Base-by-base conservation (phyloP, 176 grass and related monocot genomes). In the Neostapfia colusana region DNA sequence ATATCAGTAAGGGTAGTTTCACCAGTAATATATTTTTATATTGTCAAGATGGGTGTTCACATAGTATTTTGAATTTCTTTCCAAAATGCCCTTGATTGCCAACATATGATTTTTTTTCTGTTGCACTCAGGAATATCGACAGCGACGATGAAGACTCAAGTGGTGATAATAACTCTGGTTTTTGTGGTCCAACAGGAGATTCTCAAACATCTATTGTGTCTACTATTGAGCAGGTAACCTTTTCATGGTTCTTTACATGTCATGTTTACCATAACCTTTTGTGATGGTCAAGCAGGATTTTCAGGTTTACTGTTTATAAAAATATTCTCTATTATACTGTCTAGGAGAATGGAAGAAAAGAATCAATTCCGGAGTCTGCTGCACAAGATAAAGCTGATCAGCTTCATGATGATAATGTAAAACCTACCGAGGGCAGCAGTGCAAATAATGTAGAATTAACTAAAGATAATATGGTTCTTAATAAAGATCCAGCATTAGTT, bases 401-500 rank as follows among this genome's bases (percentile, higher is more conserved):
- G 57, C 77, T 76, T 84, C 58, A 74, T 76, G 84, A 82, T 75
- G 82, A 63, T 63, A 80, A 81, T 11, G 63, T 68, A 67, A 72
- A 58, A 70, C 72, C 46, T 84, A 51, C 63, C 5, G 79, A 94
- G 59, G 80, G 67, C 53, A 88, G 76, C 69, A 73, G 43, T 82
- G 76, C 72, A 75, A 86, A 84, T 50, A 66, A 15, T 88, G 65
- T 70, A 20, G 91, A 91, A 42, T 54, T 75, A 70, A 69, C 67
- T 66, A 86, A 84, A 65, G 82, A 90, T 80, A 86, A 72, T 44
- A 53, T 78, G 57, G 68, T 79, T 84, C 54, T 73, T 48, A 80
- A 53, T 83, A 90, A 88, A 99, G 95, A 99, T 67, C 91, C 89
- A 7, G 86, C 95, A 41, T 56, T 97, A 78, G 84, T 84, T 86